Conservation (phyloP, 306 rosid genomes). For the Gastrolobium bilobum region DNA sequence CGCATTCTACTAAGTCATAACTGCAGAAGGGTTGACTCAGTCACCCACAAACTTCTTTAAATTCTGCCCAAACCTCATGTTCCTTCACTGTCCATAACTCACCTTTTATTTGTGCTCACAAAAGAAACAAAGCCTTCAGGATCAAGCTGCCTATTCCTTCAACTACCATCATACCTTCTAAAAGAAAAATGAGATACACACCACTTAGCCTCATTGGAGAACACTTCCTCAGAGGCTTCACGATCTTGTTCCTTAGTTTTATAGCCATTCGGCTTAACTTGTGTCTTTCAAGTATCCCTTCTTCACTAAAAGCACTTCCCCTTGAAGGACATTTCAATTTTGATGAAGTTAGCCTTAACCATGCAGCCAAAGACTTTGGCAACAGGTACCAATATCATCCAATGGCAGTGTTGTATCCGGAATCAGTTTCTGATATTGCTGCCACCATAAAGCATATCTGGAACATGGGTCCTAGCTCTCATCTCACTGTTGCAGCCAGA, state of each 20-base stretch:
- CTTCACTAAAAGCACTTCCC: constrained; percentile 67
- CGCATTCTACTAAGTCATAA: constrained; percentile 65
- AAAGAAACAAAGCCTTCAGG: constrained; percentile 48
- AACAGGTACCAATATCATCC: constrained; percentile 78
- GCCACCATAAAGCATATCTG: constrained; percentile 73
- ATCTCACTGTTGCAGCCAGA: constrained; percentile 87
- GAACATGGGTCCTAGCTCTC: constrained; percentile 79
- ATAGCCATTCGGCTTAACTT: constrained; percentile 59
- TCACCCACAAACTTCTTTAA: constrained; percentile 74
- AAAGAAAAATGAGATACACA: constrained; percentile 60
- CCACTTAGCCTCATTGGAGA: constrained; percentile 51
- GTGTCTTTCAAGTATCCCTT: constrained; percentile 60
- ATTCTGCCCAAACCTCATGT: constrained; percentile 64
- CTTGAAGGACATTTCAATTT: constrained; percentile 74
- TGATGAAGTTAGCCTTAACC: constrained; percentile 66
- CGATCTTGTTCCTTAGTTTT: constrained; percentile 66
- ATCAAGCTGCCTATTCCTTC: constrained; percentile 55
- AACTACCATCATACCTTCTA: constrained; percentile 48
- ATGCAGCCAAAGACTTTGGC: constrained; percentile 88
- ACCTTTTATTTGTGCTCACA: constrained; percentile 46
- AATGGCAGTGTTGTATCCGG: constrained; percentile 79
- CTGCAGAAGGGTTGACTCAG: constrained; percentile 77
- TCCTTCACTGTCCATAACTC: constrained; percentile 58
- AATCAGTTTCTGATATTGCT: constrained; percentile 81
- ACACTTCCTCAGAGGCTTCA: constrained; percentile 60